Percentiles rank a stretch among this genome's conserved stretches.
phyloP scores from a whole-genome alignment of 805 yeast genomes.

The Dipodascus geniculatus region DNA sequence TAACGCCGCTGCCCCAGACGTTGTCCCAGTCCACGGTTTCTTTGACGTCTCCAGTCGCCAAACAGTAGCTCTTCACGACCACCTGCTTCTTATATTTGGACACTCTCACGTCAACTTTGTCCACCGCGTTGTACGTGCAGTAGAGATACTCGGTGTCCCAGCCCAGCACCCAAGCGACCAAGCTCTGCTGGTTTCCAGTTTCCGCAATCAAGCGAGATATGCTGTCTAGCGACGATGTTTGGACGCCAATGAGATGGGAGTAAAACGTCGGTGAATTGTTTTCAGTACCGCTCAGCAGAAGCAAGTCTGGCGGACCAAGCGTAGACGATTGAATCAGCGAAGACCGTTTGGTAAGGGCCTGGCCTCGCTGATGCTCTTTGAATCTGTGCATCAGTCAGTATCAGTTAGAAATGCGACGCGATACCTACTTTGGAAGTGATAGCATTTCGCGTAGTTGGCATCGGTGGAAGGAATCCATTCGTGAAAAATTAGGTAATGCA shows the following conservation, averaged over 20 bases:
- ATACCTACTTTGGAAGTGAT: not conserved
- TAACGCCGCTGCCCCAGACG: constrained; percentile 56
- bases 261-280: not conserved
- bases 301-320: not conserved
- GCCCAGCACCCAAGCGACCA: not conserved
- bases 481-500: too few relatives aligned
- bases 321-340: not conserved
- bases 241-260: not conserved
- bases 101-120: constrained; percentile 62
- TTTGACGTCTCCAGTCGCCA: constrained; percentile 26
- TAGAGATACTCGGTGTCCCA: constrained; percentile 11
- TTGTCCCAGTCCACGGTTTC: constrained; percentile 27
- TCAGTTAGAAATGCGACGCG: not conserved
- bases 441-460: too few relatives aligned
- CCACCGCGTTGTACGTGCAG: constrained; percentile 60
- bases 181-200: not conserved
- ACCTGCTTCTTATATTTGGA: constrained; percentile 28
- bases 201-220: not conserved
- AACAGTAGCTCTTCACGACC: constrained; percentile 15
- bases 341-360: not conserved
- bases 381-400: not conserved
- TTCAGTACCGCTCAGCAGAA: not conserved
- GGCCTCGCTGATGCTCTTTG: not conserved
- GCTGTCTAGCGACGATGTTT: not conserved
- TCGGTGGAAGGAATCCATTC: too few relatives aligned